A percentile compares a stretch with the other conserved stretches of the same genome.
Conservation (phyloP, 208 protist genomes). For the Acanthamoeba pearcei region DNA sequence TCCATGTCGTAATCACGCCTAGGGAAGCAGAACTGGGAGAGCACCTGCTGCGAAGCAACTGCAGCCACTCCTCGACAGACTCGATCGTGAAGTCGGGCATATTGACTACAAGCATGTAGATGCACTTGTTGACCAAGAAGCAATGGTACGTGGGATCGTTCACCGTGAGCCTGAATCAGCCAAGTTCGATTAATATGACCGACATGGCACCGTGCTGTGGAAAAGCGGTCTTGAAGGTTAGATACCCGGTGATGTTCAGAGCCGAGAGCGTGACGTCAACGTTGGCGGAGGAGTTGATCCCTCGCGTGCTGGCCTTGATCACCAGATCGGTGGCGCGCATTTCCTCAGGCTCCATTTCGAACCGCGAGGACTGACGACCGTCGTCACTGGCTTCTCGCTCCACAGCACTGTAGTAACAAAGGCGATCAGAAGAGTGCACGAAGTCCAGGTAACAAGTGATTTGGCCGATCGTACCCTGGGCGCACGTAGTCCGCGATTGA, state of each 20-base stretch:
- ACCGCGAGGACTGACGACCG: constrained; percentile 12
- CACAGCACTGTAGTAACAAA: background rate
- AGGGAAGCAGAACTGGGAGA: background rate
- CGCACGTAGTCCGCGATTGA: constrained; percentile 42
- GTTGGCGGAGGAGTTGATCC: background rate
- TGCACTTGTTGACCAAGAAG: constrained; percentile 31
- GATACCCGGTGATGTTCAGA: constrained; percentile 3
- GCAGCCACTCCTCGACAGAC: constrained; percentile 40
- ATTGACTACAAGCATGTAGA: constrained; percentile 61
- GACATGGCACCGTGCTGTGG: no score
- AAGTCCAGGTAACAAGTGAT: no score
- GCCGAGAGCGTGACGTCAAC: constrained; percentile 20
- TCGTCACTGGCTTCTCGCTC: background rate
- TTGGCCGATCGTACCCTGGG: background rate
- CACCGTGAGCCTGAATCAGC: constrained; percentile 16
- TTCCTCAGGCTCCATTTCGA: background rate
- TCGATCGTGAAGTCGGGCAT: constrained; percentile 28
- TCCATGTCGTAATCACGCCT: background rate
- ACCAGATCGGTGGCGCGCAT: constrained; percentile 9
- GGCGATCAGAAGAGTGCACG: no score
- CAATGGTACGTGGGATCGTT: constrained; percentile 47
- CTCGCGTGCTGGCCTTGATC: constrained; percentile 31
- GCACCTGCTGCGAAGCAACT: constrained; percentile 30
- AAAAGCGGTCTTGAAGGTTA: background rate
- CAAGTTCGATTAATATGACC: background rate